These are phyloP conservation scores for Lasiosphaeris hirsuta DNA, from an alignment of 495 filamentous ascomycete species.

Conservation along the genomic window DNA sequence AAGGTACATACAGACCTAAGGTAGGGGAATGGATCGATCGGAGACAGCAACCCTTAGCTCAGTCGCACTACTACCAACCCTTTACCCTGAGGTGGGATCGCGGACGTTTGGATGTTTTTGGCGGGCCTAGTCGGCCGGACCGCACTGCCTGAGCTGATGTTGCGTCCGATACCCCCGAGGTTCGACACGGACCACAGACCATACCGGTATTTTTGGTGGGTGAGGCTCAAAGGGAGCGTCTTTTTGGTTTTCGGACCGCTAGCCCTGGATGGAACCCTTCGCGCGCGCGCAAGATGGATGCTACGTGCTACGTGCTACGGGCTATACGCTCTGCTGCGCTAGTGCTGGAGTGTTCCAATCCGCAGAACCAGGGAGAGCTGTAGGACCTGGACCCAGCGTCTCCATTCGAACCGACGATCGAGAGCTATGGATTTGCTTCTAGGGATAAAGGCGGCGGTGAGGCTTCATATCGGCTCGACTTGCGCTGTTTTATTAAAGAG, in stretches of 20 bases:
- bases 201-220: neutral
- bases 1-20: neutral
- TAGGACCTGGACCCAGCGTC: slow-evolving; percentile 6
- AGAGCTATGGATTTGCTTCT: neutral
- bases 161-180: neutral
- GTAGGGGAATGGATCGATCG: neutral
- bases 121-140: neutral
- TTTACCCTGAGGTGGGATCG: neutral
- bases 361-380: neutral
- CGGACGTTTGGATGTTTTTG: neutral
- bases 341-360: too few relatives aligned
- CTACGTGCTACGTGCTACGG: neutral
- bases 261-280: slow-evolving; percentile 24
- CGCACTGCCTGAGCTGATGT: neutral
- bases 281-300: neutral
- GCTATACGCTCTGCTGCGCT: too few relatives aligned
- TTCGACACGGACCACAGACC: neutral
- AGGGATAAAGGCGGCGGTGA: neutral
- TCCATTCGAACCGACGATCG: slow-evolving; percentile 7
- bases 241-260: slow-evolving; percentile 23
- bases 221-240: neutral
- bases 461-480: neutral
- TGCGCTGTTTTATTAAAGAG: too few relatives aligned
- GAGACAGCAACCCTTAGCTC: too few relatives aligned
- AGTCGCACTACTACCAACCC: too few relatives aligned